Percentiles rank a stretch among this genome's conserved stretches.
Evolutionary conservation across 2,329 filamentous ascomycete genomes (phyloP).

Genomic region (Aureobasidium vineae): DNA sequence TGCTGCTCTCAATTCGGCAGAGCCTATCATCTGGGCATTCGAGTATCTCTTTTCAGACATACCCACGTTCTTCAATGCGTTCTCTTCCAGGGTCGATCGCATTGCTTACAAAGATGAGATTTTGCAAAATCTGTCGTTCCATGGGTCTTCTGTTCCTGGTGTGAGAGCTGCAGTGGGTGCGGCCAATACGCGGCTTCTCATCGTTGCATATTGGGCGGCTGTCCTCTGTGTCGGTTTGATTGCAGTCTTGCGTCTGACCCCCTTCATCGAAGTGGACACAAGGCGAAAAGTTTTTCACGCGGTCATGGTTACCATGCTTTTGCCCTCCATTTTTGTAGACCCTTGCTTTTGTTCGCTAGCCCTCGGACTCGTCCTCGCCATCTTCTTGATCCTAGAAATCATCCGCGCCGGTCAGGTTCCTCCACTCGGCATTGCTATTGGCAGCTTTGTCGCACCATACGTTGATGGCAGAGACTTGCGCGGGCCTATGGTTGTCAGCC

Average conservation of each 20-base stretch:
- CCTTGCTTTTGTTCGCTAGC: constrained; percentile 79
- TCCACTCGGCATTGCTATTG: constrained; percentile 81
- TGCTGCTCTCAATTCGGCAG: constrained; percentile 66
- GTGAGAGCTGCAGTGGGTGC: constrained; percentile 64
- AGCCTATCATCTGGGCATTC: constrained; percentile 90
- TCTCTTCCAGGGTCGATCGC: constrained; percentile 30
- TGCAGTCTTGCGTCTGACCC: constrained; percentile 74
- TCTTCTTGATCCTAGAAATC: constrained; percentile 86
- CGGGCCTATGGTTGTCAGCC: constrained; percentile 90
- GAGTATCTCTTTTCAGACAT: constrained; percentile 85
- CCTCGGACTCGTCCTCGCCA: constrained; percentile 71
- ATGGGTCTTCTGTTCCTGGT: constrained; percentile 52
- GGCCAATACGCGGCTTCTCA: constrained; percentile 75
- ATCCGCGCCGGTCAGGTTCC: constrained; percentile 88
- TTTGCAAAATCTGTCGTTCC: constrained; percentile 8
- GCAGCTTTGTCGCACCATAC: constrained; percentile 84
- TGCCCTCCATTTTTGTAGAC: constrained; percentile 83
- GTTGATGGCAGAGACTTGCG: constrained; percentile 91
- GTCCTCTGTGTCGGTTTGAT: constrained; percentile 70
- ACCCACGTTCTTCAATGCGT: constrained; percentile 47
- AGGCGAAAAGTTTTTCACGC: constrained; percentile 96
- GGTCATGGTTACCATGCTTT: constrained; percentile 95
- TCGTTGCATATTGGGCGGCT: constrained; percentile 69
- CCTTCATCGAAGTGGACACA: constrained; percentile 88
- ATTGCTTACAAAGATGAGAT: constrained; percentile 27